These are phyloP conservation scores for Aspergillus kassunensis DNA, from an alignment of 495 filamentous ascomycete genomes.

Conservation along the genomic window DNA sequence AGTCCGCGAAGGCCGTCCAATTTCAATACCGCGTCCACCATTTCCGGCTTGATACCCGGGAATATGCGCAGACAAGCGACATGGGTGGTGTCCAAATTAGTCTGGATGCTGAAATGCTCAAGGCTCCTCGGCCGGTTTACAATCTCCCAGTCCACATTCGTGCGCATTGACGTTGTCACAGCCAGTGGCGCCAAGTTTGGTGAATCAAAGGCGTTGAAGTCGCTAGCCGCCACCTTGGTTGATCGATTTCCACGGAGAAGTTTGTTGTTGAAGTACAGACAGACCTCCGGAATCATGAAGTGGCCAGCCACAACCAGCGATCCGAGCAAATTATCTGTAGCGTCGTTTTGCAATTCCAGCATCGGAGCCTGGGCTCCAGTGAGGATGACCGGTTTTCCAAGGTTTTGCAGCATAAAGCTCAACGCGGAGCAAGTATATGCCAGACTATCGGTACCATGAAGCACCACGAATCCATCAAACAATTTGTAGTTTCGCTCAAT, in stretches of 20 bases:
- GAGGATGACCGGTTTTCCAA: constrained; percentile 88
- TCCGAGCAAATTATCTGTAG: constrained; percentile 91
- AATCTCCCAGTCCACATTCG: constrained; percentile 78
- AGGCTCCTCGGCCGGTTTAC: constrained; percentile 71
- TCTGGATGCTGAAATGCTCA: constrained; percentile 71
- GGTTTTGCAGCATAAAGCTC: constrained; percentile 89
- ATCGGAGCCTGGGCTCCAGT: constrained; percentile 93
- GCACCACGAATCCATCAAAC: constrained; percentile 90
- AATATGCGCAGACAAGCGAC: constrained; percentile 94
- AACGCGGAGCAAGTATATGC: constrained; percentile 90
- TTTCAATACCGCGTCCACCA: constrained; percentile 84
- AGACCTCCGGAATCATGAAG: constrained; percentile 95
- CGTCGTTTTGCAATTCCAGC: constrained; percentile 88
- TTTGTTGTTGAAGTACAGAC: constrained; percentile 90
- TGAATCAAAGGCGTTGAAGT: constrained; percentile 82
- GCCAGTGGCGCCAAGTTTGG: constrained; percentile 82
- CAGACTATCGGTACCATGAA: constrained; percentile 94
- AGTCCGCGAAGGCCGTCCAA: constrained; percentile 77
- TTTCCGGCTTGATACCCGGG: constrained; percentile 89
- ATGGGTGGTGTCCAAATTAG: constrained; percentile 76
- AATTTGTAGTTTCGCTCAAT: constrained; percentile 76
- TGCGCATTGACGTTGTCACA: constrained; percentile 71
- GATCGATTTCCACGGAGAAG: constrained; percentile 89
- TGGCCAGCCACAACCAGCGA: constrained; percentile 92
- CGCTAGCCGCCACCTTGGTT: constrained; percentile 83